phyloP scores from a whole-genome alignment of 1,284 basidiomycete species.

The Trametes pubescens region DNA sequence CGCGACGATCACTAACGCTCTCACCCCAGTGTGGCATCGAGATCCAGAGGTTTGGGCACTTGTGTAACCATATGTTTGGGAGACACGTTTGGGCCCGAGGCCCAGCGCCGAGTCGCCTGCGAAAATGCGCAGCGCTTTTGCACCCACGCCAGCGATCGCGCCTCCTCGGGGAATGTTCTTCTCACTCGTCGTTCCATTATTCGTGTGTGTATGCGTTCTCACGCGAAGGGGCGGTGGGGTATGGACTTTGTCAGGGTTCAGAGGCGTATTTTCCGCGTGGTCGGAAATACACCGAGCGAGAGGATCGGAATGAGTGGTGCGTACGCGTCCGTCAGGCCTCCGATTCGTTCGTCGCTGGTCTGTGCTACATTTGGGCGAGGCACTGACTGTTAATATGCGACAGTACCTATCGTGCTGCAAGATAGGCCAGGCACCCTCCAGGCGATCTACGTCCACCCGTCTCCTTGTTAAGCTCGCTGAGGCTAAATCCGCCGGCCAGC shows the following conservation, averaged over 20 bases:
- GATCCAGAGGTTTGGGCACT: conserved; percentile 5
- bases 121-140: conserved; percentile 8
- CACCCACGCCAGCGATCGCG: conserved; percentile 1
- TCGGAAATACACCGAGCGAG: neutral
- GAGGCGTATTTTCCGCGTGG: neutral
- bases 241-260: neutral
- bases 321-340: too few relatives aligned
- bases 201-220: conserved; percentile 1
- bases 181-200: neutral
- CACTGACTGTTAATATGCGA: neutral
- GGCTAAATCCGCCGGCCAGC: too few relatives aligned
- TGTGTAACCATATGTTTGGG: conserved; percentile 15
- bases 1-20: conserved; percentile 8
- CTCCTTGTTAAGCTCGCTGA: too few relatives aligned
- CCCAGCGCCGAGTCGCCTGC: neutral
- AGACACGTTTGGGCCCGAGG: neutral
- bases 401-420: neutral
- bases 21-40: conserved; percentile 3
- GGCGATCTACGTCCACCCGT: too few relatives aligned
- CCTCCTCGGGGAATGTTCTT: conserved; percentile 3
- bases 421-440: too few relatives aligned
- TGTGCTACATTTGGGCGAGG: neutral
- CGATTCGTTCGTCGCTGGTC: too few relatives aligned
- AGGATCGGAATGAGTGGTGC: neutral
- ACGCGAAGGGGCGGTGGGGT: neutral